Evolutionary conservation across 495 filamentous ascomycete genomes (phyloP).

Genomic region (Beverwykella pulmonaria): DNA sequence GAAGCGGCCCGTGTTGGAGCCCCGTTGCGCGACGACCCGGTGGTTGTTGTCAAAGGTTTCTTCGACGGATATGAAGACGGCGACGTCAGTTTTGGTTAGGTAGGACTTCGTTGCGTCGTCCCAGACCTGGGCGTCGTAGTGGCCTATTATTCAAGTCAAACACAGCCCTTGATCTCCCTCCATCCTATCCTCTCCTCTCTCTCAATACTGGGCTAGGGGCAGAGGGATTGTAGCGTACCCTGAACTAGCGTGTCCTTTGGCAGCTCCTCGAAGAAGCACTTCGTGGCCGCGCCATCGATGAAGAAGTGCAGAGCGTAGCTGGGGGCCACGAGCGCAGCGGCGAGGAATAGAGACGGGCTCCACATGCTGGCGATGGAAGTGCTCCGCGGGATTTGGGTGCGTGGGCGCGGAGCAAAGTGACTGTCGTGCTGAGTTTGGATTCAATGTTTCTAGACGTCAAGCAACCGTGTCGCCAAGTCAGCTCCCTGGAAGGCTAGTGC

Average conservation of each 20-base stretch:
- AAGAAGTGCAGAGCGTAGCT: conserved; percentile 92
- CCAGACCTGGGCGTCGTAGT: conserved; percentile 82
- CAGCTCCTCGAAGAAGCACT: conserved; percentile 98
- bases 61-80: conserved; percentile 88
- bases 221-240: conserved; percentile 54
- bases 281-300: conserved; percentile 77
- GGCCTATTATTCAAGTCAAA: conserved; percentile 56
- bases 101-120: conserved; percentile 67
- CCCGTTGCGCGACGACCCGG: conserved; percentile 85
- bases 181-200: too few relatives aligned
- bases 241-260: conserved; percentile 97
- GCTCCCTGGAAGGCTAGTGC: not conserved
- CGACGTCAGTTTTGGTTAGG: conserved; percentile 69
- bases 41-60: conserved; percentile 99
- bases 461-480: conserved; percentile 21
- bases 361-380: conserved; percentile 27
- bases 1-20: conserved; percentile 76
- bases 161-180: not conserved
- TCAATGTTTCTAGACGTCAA: conserved; percentile 14
- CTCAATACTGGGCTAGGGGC: too few relatives aligned
- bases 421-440: not conserved
- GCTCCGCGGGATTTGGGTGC: conserved; percentile 11
- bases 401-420: conserved; percentile 9
- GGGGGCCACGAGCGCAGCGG: conserved; percentile 53
- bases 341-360: conserved; percentile 22